Evolutionary conservation across 164 flowering plant genomes (phyloP).

Genomic region (Tetrastigma voinierianum): DNA sequence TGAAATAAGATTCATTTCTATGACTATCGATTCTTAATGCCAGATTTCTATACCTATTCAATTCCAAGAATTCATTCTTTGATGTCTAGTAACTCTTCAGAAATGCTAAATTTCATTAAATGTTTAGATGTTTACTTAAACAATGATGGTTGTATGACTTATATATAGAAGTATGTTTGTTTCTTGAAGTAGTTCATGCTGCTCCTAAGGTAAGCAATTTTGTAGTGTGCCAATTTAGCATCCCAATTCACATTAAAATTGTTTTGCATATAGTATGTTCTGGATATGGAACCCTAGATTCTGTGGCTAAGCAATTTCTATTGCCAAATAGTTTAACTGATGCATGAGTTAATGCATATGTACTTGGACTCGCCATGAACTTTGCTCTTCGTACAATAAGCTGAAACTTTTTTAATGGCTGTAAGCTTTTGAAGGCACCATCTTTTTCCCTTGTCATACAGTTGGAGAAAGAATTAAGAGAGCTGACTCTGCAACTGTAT

Average conservation of each 20-base stretch:
- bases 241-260: not conserved
- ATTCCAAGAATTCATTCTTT: not conserved
- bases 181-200: not conserved
- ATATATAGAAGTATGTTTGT: no score
- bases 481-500: slow-evolving; percentile 38
- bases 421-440: not conserved
- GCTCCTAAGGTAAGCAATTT: not conserved
- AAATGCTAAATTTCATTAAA: no score
- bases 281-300: not conserved
- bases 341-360: not conserved
- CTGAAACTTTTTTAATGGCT: not conserved
- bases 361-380: not conserved
- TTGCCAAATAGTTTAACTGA: not conserved
- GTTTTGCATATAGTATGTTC: not conserved
- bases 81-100: not conserved
- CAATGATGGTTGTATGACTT: not conserved
- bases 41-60: not conserved
- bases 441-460: slow-evolving; percentile 12
- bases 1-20: no score
- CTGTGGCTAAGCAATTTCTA: no score
- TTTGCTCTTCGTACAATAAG: not conserved
- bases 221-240: not conserved
- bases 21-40: not conserved
- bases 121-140: not conserved
- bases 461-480: slow-evolving; percentile 40